These are phyloP conservation scores for Simplicillium sp. DNA, from an alignment of 2,329 filamentous ascomycete genomes.

Conservation along the genomic window DNA sequence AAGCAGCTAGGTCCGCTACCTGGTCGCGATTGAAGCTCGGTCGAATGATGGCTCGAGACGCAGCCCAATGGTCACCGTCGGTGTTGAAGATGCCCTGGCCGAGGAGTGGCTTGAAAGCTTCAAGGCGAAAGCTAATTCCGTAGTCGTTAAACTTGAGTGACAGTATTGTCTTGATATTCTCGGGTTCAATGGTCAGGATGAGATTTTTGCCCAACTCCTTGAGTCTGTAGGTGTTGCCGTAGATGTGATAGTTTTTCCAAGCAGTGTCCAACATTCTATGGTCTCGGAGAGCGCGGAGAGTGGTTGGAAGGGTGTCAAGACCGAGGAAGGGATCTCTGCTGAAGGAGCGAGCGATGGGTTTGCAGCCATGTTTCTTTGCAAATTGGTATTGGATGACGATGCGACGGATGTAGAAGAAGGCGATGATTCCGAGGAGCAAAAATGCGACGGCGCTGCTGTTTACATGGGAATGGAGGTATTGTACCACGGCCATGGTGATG, in stretches of 20 bases:
- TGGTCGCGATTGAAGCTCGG: constrained; percentile 16
- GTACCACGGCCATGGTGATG: too few species aligned
- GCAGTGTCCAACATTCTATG: constrained; percentile 1
- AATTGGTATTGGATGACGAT: not conserved
- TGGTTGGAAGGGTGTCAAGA: constrained; percentile 6
- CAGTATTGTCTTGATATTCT: constrained; percentile 41
- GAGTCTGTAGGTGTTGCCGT: constrained; percentile 5
- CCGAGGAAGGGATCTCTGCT: constrained; percentile 7
- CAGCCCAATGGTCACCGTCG: constrained; percentile 31
- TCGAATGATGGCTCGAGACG: constrained; percentile 23
- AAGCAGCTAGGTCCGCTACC: constrained; percentile 11
- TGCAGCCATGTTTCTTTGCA: constrained; percentile 3
- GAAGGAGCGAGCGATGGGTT: not conserved
- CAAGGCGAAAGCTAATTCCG: constrained; percentile 15
- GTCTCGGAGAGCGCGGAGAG: not conserved
- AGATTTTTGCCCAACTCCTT: not conserved
- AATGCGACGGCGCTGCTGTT: too few species aligned
- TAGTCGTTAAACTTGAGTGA: constrained; percentile 39
- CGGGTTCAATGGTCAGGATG: constrained; percentile 26
- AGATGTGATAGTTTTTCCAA: constrained; percentile 1
- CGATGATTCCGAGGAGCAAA: not conserved
- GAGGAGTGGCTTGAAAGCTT: constrained; percentile 20
- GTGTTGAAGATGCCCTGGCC: constrained; percentile 32
- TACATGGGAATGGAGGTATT: too few species aligned
- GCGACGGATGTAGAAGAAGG: not conserved